phyloP scores from a whole-genome alignment of 2,329 filamentous ascomycete species.

The Neofusicoccum laricinum region DNA sequence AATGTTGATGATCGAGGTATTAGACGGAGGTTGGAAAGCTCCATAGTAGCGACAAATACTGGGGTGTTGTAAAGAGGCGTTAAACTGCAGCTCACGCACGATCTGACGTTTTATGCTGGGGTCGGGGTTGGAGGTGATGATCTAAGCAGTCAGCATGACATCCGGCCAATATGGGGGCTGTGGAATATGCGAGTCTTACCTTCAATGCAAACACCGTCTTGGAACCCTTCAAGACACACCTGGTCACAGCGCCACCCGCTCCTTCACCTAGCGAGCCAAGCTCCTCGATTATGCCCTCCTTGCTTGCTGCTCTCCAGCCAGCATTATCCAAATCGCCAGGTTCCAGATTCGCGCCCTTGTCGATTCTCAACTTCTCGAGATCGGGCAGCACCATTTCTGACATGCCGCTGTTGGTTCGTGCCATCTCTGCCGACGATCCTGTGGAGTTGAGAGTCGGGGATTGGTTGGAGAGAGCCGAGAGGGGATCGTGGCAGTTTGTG shows the following conservation, averaged over 20 bases:
- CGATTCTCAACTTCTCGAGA: constrained; percentile 76
- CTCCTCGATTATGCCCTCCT: constrained; percentile 83
- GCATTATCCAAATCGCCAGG: constrained; percentile 95
- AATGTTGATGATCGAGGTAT: constrained; percentile 95
- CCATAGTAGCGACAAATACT: constrained; percentile 98
- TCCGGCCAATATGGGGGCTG: neutral
- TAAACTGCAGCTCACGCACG: constrained; percentile 91
- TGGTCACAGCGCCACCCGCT: constrained; percentile 91
- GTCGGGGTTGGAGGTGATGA: constrained; percentile 97
- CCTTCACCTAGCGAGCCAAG: constrained; percentile 89
- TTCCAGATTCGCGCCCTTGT: constrained; percentile 79
- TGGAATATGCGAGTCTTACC: constrained; percentile 50
- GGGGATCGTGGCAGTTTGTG: constrained; percentile 8
- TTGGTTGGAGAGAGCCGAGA: constrained; percentile 10
- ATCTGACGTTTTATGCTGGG: constrained; percentile 99
- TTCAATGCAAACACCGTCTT: constrained; percentile 96
- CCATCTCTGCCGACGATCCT: constrained; percentile 78
- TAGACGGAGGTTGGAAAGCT: constrained; percentile 83
- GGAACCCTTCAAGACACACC: constrained; percentile 82
- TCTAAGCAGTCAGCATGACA: constrained; percentile 48
- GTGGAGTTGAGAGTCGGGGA: constrained; percentile 57
- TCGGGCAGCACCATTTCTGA: constrained; percentile 57
- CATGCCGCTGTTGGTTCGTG: constrained; percentile 77
- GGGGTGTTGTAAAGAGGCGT: constrained; percentile 81
- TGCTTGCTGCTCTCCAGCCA: constrained; percentile 89